A percentile compares a stretch with the other conserved stretches of the same genome.
Evolutionary conservation across 176 grass and related monocot genomes (phyloP).

Genomic region (Miscanthus lutarioriparius): DNA sequence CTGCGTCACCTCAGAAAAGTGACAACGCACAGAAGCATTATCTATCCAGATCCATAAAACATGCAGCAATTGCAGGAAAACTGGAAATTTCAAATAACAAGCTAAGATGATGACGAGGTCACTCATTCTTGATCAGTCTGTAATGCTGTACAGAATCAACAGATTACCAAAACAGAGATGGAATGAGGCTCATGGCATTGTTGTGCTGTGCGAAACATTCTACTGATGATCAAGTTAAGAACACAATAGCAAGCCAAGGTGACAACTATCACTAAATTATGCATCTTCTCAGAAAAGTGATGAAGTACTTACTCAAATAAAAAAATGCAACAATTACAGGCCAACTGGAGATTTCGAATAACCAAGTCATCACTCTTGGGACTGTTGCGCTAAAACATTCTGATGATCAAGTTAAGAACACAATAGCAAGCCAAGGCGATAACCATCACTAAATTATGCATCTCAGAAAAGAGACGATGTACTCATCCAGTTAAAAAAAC

Average conservation of each 20-base stretch:
- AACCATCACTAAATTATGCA: too few relatives aligned
- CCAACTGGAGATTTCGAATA: too few relatives aligned
- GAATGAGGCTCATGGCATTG: not conserved
- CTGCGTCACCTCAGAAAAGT: not conserved
- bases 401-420: not conserved
- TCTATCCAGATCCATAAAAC: not conserved
- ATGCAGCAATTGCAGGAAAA: not conserved
- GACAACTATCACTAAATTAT: too few relatives aligned
- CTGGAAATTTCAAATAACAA: not conserved
- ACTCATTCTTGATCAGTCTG: not conserved
- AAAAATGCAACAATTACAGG: too few relatives aligned
- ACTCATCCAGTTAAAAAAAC: too few relatives aligned
- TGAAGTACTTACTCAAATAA: too few relatives aligned
- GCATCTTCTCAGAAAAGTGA: too few relatives aligned
- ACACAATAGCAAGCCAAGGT: too few relatives aligned
- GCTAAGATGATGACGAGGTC: not conserved
- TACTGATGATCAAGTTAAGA: too few relatives aligned
- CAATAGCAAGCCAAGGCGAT: too few relatives aligned
- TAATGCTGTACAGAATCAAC: not conserved
- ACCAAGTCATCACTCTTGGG: too few relatives aligned
- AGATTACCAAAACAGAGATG: not conserved
- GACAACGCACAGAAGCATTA: not conserved
- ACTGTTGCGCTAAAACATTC: not conserved
- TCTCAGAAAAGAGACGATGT: too few relatives aligned
- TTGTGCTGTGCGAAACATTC: not conserved